phyloP scores from a whole-genome alignment of 495 filamentous ascomycete species.

The Apodospora peruviana region DNA sequence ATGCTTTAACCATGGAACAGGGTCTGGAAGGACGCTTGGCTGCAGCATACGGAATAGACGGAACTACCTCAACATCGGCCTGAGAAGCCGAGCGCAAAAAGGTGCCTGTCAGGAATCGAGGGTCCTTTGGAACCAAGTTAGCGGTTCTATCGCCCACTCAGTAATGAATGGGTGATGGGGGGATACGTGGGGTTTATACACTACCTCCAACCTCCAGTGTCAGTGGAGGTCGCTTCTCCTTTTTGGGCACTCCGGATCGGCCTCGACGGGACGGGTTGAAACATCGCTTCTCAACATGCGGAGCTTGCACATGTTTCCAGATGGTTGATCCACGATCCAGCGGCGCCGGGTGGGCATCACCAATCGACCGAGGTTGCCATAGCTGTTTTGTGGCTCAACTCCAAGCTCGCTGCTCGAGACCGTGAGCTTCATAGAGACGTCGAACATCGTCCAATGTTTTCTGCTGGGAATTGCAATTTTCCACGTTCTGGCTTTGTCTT shows the following conservation, averaged over 20 bases:
- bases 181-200: slow-evolving; percentile 10
- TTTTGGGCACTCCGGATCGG: slow-evolving; percentile 19
- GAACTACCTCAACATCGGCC: background rate
- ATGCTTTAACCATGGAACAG: background rate
- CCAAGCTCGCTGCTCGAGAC: too few species aligned
- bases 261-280: slow-evolving; percentile 12
- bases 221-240: slow-evolving; percentile 14
- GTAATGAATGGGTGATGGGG: background rate
- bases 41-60: slow-evolving; percentile 1
- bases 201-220: background rate
- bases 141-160: background rate
- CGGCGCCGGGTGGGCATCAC: too few species aligned
- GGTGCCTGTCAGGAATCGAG: slow-evolving; percentile 1
- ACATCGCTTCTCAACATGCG: slow-evolving; percentile 12
- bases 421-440: too few species aligned
- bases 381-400: too few species aligned
- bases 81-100: background rate
- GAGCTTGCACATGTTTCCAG: too few species aligned
- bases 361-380: too few species aligned
- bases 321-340: too few species aligned
- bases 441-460: too few species aligned
- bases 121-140: slow-evolving; percentile 8
- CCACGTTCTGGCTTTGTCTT: too few species aligned
- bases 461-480: too few species aligned
- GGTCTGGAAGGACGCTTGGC: background rate